A percentile compares a stretch with the other conserved stretches of the same genome.
Conservation (phyloP, 1,284 basidiomycete genomes). For the Boletus albobrunnescens region DNA sequence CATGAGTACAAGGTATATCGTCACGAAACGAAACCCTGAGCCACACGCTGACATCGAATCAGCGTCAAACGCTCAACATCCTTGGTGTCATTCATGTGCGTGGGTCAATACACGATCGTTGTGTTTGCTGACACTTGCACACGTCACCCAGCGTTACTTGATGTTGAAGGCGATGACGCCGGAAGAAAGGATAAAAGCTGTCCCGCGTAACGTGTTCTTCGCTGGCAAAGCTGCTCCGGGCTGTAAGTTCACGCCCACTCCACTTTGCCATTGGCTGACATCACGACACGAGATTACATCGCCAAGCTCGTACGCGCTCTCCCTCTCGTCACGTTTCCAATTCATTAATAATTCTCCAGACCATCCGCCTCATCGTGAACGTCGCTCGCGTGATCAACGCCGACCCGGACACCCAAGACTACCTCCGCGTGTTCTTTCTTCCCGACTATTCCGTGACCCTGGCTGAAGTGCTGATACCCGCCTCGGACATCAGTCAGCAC, state of each 20-base stretch:
- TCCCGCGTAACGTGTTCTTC: constrained; percentile 82
- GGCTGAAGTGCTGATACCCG: constrained; percentile 87
- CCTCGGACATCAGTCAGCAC: constrained; percentile 88
- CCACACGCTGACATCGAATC: constrained; percentile 3
- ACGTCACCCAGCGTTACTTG: constrained; percentile 64
- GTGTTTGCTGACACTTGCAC: constrained; percentile 2
- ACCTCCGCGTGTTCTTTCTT: constrained; percentile 81
- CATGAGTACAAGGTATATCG: constrained; percentile 79
- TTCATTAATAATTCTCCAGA: constrained; percentile 38
- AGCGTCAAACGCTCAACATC: constrained; percentile 84
- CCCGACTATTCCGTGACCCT: constrained; percentile 87
- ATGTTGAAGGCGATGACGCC: constrained; percentile 74
- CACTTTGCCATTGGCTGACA: constrained; percentile 6
- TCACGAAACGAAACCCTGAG: neutral
- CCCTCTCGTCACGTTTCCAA: neutral
- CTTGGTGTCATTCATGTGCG: constrained; percentile 80
- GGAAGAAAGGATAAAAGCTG: constrained; percentile 74
- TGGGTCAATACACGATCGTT: constrained; percentile 1
- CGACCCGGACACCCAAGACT: constrained; percentile 82
- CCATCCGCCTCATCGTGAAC: constrained; percentile 89
- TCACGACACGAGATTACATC: constrained; percentile 55
- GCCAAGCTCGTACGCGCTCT: constrained; percentile 59
- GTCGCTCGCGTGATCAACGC: constrained; percentile 81
- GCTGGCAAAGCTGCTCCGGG: constrained; percentile 85
- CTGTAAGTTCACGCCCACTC: constrained; percentile 45